Conservation (phyloP, 2,329 filamentous ascomycete genomes). For the Aspergillus eucalypticola region DNA sequence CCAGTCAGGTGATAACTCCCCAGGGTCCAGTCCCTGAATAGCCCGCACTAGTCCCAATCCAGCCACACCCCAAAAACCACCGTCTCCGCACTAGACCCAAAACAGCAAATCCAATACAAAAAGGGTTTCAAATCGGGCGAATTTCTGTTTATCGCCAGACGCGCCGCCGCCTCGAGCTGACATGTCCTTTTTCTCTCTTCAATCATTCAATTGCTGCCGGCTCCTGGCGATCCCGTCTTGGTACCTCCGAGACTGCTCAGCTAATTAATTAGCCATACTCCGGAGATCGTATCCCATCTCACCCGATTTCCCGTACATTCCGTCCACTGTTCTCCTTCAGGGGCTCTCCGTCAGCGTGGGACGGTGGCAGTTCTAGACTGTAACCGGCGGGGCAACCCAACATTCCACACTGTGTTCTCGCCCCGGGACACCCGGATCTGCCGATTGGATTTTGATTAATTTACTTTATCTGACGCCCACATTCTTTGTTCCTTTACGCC, state of each 20-base stretch:
- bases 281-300: no score
- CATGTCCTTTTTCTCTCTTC: background rate
- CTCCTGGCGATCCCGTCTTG: background rate
- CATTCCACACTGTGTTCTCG: background rate
- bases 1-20: no score
- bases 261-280: no score
- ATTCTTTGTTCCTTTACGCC: background rate
- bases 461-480: background rate
- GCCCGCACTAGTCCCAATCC: background rate
- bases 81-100: background rate
- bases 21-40: background rate
- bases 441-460: background rate
- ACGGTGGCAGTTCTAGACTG: background rate
- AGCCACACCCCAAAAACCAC: background rate
- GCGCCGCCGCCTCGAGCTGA: background rate
- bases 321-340: background rate
- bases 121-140: background rate
- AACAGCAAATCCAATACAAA: background rate
- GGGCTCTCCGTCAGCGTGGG: background rate
- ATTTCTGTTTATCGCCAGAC: constrained; percentile 2
- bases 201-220: background rate
- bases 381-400: background rate
- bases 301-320: no score
- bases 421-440: background rate
- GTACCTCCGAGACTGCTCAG: background rate